A percentile compares a stretch with the other conserved stretches of the same genome.
phyloP scores from a whole-genome alignment of 768 basidiomycete genomes.

The Rhodotorula diobovata region DNA sequence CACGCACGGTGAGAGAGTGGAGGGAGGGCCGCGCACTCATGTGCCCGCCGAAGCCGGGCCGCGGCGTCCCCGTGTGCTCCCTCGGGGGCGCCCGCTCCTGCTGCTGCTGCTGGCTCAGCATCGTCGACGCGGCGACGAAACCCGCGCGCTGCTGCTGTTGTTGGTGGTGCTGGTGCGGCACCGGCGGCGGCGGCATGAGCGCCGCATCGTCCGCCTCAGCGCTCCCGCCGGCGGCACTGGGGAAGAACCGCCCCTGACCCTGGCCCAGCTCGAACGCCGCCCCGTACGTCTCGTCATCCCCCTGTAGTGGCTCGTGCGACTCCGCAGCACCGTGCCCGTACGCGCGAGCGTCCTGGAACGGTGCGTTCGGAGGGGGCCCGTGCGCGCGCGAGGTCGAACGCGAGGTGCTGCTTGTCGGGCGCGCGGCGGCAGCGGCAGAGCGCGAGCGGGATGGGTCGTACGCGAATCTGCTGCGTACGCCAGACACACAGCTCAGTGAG shows the following conservation, averaged over 20 bases:
- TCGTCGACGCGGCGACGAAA: neutral
- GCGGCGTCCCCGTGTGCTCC: neutral
- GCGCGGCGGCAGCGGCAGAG: neutral
- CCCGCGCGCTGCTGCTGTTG: neutral
- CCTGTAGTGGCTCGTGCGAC: too few relatives aligned
- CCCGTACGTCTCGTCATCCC: too few relatives aligned
- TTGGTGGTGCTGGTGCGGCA: neutral
- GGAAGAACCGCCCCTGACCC: too few relatives aligned
- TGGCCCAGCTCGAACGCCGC: too few relatives aligned
- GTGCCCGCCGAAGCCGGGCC: too few relatives aligned
- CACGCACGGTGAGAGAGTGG: too few relatives aligned
- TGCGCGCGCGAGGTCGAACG: neutral
- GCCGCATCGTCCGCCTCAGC: neutral
- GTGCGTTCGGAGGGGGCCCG: neutral
- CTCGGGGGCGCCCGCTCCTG: neutral
- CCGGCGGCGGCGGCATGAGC: constrained; percentile 3
- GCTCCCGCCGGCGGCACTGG: too few relatives aligned
- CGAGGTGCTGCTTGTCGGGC: neutral
- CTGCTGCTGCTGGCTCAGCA: neutral
- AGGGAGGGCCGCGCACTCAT: too few relatives aligned
- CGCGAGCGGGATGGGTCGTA: constrained; percentile 5
- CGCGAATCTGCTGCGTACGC: neutral
- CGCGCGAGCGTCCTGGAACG: too few relatives aligned
- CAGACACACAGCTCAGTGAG: neutral
- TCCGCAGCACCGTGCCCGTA: too few relatives aligned